Evolutionary conservation across 257 asterid genomes (phyloP).

Genomic region (Solanum sitiens): DNA sequence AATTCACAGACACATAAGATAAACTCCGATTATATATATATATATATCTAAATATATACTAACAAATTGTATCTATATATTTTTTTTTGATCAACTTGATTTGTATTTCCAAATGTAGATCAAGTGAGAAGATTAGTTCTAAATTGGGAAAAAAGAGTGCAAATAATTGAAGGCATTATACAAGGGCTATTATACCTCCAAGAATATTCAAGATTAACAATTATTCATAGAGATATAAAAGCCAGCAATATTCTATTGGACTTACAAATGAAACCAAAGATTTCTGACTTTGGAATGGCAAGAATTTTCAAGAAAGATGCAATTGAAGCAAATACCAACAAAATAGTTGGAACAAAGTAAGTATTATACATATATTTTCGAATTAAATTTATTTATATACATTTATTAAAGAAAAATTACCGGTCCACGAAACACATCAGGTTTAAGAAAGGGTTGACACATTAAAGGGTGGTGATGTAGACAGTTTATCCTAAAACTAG

Average conservation of each 20-base stretch:
- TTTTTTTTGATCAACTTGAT: background rate
- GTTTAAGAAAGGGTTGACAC: background rate
- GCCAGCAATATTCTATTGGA: background rate
- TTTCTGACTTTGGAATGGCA: background rate
- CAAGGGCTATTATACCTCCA: background rate
- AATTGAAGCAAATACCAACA: background rate
- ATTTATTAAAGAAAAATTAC: background rate
- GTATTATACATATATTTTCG: background rate
- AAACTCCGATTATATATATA: background rate
- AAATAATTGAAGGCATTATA: background rate
- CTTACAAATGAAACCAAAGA: background rate
- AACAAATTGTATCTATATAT: background rate
- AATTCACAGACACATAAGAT: background rate
- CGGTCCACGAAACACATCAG: background rate
- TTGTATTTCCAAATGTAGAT: background rate
- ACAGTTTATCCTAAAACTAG: background rate
- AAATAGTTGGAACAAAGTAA: background rate
- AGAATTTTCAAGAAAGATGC: background rate
- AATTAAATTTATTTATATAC: background rate
- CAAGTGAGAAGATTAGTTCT: background rate
- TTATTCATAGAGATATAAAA: background rate
- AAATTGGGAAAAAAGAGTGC: background rate
- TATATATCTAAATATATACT: background rate
- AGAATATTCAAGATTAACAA: background rate
- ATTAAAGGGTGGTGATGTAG: background rate